Evolutionary conservation across 2,329 filamentous ascomycete species (phyloP).

Genomic region (Diatrype stigma): DNA sequence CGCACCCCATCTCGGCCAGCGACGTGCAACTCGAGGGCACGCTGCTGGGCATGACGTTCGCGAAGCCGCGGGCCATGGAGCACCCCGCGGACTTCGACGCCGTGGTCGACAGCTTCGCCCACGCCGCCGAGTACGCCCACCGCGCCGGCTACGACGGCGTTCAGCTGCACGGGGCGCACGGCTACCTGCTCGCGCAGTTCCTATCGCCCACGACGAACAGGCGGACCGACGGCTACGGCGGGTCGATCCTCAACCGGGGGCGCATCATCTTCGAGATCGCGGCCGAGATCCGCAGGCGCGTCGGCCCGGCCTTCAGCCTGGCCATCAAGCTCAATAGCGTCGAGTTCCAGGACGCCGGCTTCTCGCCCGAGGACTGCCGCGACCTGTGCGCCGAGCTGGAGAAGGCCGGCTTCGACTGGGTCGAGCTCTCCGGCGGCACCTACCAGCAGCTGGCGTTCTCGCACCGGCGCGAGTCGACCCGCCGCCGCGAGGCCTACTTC

Average conservation of each 20-base stretch:
- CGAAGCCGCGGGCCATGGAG: slow-evolving; percentile 25
- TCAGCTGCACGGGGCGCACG: slow-evolving; percentile 48
- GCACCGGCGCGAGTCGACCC: slow-evolving; percentile 35
- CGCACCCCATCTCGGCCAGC: slow-evolving; percentile 35
- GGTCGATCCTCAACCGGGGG: slow-evolving; percentile 43
- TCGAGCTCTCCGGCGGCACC: slow-evolving; percentile 63
- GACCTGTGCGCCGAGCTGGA: slow-evolving; percentile 52
- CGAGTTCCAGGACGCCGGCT: slow-evolving; percentile 44
- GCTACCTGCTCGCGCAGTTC: slow-evolving; percentile 56
- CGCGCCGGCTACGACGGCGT: slow-evolving; percentile 32
- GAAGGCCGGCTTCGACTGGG: slow-evolving; percentile 56
- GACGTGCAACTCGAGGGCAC: slow-evolving; percentile 34
- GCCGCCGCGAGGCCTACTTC: slow-evolving; percentile 63
- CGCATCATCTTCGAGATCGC: slow-evolving; percentile 50
- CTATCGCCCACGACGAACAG: slow-evolving; percentile 46
- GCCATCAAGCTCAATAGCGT: slow-evolving; percentile 55
- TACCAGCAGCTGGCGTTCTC: slow-evolving; percentile 49
- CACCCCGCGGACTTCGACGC: slow-evolving; percentile 13
- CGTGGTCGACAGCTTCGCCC: slow-evolving; percentile 14
- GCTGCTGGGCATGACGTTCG: slow-evolving; percentile 44
- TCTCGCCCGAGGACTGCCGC: slow-evolving; percentile 23
- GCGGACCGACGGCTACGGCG: slow-evolving; percentile 54
- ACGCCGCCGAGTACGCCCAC: slow-evolving; percentile 18
- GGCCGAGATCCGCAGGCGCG: slow-evolving; percentile 32
- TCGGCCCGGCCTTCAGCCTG: slow-evolving; percentile 40